Evolutionary conservation across 768 basidiomycete genomes (phyloP).

Genomic region (Paxillus involutus): DNA sequence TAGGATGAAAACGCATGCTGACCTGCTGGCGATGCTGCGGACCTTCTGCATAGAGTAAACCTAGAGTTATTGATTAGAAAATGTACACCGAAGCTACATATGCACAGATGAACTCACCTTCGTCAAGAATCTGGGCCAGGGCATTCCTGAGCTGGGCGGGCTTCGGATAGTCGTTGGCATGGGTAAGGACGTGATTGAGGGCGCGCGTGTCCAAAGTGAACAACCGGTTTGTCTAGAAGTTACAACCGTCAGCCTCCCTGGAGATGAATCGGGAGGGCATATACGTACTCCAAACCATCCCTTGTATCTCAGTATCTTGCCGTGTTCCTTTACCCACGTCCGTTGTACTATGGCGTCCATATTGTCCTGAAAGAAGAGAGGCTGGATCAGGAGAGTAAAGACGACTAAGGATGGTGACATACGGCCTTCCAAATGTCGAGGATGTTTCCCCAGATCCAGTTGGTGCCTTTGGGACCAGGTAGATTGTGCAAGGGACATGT

Average conservation of each 20-base stretch:
- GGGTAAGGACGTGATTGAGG: conserved; percentile 61
- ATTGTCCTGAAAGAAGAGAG: neutral
- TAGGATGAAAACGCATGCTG: no score
- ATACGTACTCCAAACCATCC: conserved; percentile 43
- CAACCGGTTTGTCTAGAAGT: conserved; percentile 36
- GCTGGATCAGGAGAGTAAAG: neutral
- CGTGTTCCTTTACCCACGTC: conserved; percentile 48
- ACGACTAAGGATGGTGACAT: conserved; percentile 4
- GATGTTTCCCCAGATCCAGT: conserved; percentile 47
- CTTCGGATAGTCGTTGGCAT: conserved; percentile 57
- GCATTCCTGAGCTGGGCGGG: conserved; percentile 38
- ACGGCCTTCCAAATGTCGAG: conserved; percentile 33
- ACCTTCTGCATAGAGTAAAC: conserved; percentile 16
- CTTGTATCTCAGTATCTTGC: conserved; percentile 44
- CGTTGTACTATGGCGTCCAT: no score
- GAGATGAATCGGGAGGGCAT: neutral
- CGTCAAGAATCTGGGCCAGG: conserved; percentile 42
- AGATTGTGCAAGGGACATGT: conserved; percentile 23
- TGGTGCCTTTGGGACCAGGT: conserved; percentile 48
- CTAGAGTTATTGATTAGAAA: conserved; percentile 24
- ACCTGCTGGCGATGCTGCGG: no score
- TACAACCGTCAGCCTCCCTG: neutral
- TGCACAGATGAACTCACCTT: conserved; percentile 24
- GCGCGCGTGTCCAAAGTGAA: conserved; percentile 62
- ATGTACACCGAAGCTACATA: neutral